These are phyloP conservation scores for Microsporum audouinii DNA, from an alignment of 2,329 filamentous ascomycete species.

Conservation along the genomic window DNA sequence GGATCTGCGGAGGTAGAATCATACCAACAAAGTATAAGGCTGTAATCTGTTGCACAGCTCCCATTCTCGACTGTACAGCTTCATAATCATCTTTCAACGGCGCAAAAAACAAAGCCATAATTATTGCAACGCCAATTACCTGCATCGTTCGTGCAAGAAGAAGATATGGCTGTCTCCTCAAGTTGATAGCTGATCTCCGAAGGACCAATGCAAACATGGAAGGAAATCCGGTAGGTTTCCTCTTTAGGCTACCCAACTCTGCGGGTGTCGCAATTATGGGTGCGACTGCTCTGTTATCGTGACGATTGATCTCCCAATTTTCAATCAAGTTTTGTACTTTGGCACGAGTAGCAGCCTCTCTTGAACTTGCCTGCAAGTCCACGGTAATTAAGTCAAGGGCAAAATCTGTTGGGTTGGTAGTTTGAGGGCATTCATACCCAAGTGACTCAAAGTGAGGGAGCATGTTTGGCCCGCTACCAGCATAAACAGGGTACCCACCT, in stretches of 20 bases:
- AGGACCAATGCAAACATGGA: slow-evolving; percentile 57
- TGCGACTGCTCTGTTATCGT: slow-evolving; percentile 17
- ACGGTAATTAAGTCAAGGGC: slow-evolving; percentile 66
- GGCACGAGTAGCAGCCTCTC: slow-evolving; percentile 51
- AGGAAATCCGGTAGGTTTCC: slow-evolving; percentile 50
- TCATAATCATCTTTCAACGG: slow-evolving; percentile 58
- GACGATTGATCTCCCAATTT: slow-evolving; percentile 38
- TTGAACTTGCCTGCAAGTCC: slow-evolving; percentile 54
- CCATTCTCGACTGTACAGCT: slow-evolving; percentile 60
- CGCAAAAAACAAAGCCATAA: slow-evolving; percentile 59
- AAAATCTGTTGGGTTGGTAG: slow-evolving; percentile 68
- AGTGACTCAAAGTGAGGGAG: slow-evolving; percentile 50
- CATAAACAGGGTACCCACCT: slow-evolving; percentile 57
- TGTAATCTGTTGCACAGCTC: slow-evolving; percentile 60
- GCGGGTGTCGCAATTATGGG: slow-evolving; percentile 54
- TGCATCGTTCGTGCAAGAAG: slow-evolving; percentile 57
- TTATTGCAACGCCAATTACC: slow-evolving; percentile 50
- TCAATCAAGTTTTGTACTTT: slow-evolving; percentile 52
- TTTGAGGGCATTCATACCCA: slow-evolving; percentile 53
- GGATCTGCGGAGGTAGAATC: slow-evolving; percentile 3
- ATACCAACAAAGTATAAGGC: slow-evolving; percentile 37
- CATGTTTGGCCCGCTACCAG: slow-evolving; percentile 53
- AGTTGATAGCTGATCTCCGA: slow-evolving; percentile 56
- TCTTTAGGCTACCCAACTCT: slow-evolving; percentile 57
- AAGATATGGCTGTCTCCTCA: slow-evolving; percentile 53